Conservation (phyloP, 2,329 filamentous ascomycete species). For the Fusarium vanettenii region DNA sequence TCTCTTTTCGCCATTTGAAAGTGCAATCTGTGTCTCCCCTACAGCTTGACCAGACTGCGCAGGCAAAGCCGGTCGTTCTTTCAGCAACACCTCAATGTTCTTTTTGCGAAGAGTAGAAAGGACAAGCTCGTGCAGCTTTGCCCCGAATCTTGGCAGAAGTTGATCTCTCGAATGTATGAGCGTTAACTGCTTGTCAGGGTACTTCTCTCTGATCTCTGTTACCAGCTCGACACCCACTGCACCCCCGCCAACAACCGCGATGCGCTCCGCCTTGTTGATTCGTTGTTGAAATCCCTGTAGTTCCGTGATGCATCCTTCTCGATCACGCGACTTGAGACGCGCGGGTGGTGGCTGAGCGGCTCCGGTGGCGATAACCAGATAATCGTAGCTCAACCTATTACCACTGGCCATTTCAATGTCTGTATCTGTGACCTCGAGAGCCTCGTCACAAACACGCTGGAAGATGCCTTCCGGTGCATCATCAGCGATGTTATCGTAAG, state of each 20-base stretch:
- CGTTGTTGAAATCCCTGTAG: constrained; percentile 3
- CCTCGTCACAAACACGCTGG: constrained; percentile 8
- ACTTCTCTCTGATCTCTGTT: constrained; percentile 16
- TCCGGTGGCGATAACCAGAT: constrained; percentile 28
- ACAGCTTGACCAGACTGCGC: background rate
- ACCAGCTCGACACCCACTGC: constrained; percentile 22
- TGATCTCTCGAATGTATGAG: constrained; percentile 27
- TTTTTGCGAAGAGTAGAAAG: background rate
- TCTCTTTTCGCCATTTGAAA: background rate
- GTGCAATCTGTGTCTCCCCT: background rate
- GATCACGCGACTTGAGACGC: background rate
- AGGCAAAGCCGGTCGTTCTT: background rate
- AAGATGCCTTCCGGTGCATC: constrained; percentile 16
- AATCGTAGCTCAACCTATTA: background rate
- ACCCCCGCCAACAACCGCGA: constrained; percentile 25
- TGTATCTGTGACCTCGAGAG: background rate
- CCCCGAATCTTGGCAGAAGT: constrained; percentile 18
- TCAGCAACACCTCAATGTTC: background rate
- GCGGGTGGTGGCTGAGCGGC: constrained; percentile 26
- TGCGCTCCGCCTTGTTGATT: background rate
- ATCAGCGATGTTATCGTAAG: constrained; percentile 10
- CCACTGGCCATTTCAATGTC: background rate
- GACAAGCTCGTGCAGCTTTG: constrained; percentile 6
- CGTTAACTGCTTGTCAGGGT: constrained; percentile 3
- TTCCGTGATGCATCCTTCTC: constrained; percentile 9